These are phyloP conservation scores for Strombidium stylifer DNA, from an alignment of 73 alveolate genomes.

Conservation along the genomic window DNA sequence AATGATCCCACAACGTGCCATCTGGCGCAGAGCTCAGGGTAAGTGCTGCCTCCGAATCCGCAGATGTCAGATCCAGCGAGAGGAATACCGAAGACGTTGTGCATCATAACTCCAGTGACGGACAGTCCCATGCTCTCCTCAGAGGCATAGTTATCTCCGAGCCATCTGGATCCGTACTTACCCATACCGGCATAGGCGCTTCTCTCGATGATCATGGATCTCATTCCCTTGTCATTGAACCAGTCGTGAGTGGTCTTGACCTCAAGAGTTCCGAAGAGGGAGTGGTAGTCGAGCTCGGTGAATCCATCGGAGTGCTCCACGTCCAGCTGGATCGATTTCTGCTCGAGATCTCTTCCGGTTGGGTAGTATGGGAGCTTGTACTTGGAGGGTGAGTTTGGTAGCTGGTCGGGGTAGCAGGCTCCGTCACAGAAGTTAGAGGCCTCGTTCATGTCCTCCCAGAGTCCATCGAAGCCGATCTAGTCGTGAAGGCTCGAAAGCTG, in stretches of 20 bases:
- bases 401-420: slow-evolving; percentile 58
- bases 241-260: slow-evolving; percentile 75
- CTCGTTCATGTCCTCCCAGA: slow-evolving; percentile 99
- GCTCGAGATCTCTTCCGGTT: slow-evolving; percentile 76
- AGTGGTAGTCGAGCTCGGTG: slow-evolving; percentile 83
- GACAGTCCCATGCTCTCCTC: slow-evolving; percentile 72
- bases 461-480: slow-evolving; percentile 84
- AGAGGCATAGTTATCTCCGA: slow-evolving; percentile 93
- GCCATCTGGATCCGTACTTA: slow-evolving; percentile 94
- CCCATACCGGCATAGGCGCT: slow-evolving; percentile 96
- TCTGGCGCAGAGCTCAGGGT: slow-evolving; percentile 93
- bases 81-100: slow-evolving; percentile 93
- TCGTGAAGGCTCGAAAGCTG: slow-evolving; percentile 68
- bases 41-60: slow-evolving; percentile 94
- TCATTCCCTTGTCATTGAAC: slow-evolving; percentile 47
- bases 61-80: slow-evolving; percentile 97
- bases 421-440: slow-evolving; percentile 85
- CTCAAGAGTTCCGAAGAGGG: slow-evolving; percentile 74
- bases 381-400: slow-evolving; percentile 26
- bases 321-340: slow-evolving; percentile 68
- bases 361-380: slow-evolving; percentile 80
- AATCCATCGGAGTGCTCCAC: slow-evolving; percentile 63
- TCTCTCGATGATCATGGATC: slow-evolving; percentile 92
- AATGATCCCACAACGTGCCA: slow-evolving; percentile 95
- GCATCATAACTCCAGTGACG: slow-evolving; percentile 60